Percentiles rank a stretch among this genome's conserved stretches.
phyloP scores from a whole-genome alignment of 2,329 filamentous ascomycete species.

The Daldinia sp. region DNA sequence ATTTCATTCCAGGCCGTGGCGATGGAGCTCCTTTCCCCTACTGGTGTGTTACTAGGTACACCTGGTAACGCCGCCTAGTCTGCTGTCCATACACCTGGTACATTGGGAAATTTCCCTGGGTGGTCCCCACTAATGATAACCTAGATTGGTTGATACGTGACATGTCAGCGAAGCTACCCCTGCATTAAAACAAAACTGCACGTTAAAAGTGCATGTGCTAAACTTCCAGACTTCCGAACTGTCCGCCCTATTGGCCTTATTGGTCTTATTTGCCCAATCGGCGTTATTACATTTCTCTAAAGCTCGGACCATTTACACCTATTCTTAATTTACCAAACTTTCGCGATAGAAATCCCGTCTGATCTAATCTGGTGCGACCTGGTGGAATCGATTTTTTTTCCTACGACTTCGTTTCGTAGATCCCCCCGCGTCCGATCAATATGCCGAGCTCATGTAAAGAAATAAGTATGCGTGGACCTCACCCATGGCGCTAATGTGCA shows the following conservation, averaged over 20 bases:
- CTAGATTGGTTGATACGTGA: neutral
- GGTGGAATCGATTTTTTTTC: neutral
- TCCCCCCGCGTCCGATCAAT: constrained; percentile 41
- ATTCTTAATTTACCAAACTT: constrained; percentile 24
- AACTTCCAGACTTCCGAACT: too few species aligned
- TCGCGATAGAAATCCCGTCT: constrained; percentile 27
- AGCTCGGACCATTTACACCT: constrained; percentile 34
- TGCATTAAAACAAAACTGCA: constrained; percentile 25
- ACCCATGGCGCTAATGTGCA: neutral
- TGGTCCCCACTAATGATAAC: constrained; percentile 19
- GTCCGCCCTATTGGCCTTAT: neutral
- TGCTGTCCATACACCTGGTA: neutral
- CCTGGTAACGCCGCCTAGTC: too few species aligned
- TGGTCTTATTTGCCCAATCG: too few species aligned
- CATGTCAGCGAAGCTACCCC: constrained; percentile 21
- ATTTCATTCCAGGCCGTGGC: constrained; percentile 13
- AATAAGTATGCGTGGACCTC: constrained; percentile 72
- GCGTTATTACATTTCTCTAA: constrained; percentile 10
- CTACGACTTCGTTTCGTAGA: constrained; percentile 3
- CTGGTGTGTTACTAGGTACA: neutral
- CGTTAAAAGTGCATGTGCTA: constrained; percentile 15
- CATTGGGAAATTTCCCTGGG: neutral
- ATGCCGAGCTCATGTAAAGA: constrained; percentile 99
- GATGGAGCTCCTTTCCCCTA: constrained; percentile 21
- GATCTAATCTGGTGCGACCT: constrained; percentile 12